Evolutionary conservation across 2,329 filamentous ascomycete species (phyloP), one percentile per base, ranked within the genome.

Genomic region (Diaporthe batatas): DNA sequence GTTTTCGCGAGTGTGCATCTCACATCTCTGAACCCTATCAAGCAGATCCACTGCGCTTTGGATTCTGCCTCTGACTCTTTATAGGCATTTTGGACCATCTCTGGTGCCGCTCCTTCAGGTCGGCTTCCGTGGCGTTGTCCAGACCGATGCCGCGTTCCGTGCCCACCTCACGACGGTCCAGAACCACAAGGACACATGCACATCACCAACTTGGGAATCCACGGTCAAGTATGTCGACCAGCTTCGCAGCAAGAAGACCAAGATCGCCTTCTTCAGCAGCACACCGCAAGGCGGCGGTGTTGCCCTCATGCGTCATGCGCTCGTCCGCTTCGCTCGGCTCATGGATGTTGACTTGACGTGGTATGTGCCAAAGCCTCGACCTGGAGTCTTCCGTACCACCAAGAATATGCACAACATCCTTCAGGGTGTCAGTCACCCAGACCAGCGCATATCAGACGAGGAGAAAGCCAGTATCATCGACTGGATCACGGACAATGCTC

Each of bases 331-430:
- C 78, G 88, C 92, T 34, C 87, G 89, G 71, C 83, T 91, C 4
- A 79, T 94, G 57, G 91, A 89, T 0, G 90, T 94, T 1, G 88
- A 95, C 75, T 85, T 93, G 77, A 90, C 88, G 72, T 96, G 94
- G 94, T 95, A 88, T 83, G 93, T 96, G 1, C 94, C 94, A 8
- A 94, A 94, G 80, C 93, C 94, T 29, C 91, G 92, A 67, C 93
- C 93, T 3, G 91, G 92, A 21, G 91, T 96, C 14, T 96, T 96
- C 82, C 88, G 93, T 67, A 92, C 94, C 81, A 96, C 94, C 76
- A 96, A 96, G 83, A 95, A 92, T 76, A 93, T 95, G 77, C 94
- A 96, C 88, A 96, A 96, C 82, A 95, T 96, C 75, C 89, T 96
- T 3, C 94, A 96, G 82, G 94, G 93, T 11, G 93, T 95, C 54